Base-by-base conservation (phyloP, 1,284 basidiomycete species). In the Rhodotorula sp. region DNA sequence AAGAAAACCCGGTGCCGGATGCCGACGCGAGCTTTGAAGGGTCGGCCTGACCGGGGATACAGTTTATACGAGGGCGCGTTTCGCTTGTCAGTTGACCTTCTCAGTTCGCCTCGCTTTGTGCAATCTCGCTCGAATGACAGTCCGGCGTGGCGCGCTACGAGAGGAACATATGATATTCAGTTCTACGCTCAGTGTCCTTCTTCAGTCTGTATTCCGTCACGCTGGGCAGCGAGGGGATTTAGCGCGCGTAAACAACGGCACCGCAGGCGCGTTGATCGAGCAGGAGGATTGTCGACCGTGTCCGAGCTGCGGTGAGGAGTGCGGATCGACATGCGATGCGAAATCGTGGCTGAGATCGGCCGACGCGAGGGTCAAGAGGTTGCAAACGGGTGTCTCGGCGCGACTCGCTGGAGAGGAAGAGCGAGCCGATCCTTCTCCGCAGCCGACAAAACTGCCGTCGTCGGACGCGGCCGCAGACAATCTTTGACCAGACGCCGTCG, bases 221-320 rank as follows among this genome's bases (percentile, higher is more conserved):
- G 53, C 48, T 7, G 48, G 2, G 37, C 51, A 29, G 54, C 62
- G 30, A 30, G 64, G 0, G 10, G 65, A 66, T 3, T 29, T 29
- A 2, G 45, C 29, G 6, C 70, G 61, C 26, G 72, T 74, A 26
- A 71, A 74, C 17, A 74, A 48, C 24, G 62, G 65, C 37, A 74
- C 70, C 10, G 69, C 65, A 4, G 59, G 65, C 30, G 67, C 56
- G 10, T 67, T 67, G 44, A 67, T 44, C 14, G 53, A 29, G 26
- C 12, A 54, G 18, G 53, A 66, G 12, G 46, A 56, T 14, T 59
- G 44, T 18, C 55, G 10, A 2, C 26, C 24, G 26, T 67, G 71
- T 8, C 42, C 49, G n/a, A 8, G 14, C 37, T 26, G 22, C 22
- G 15, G 33, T 17, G 44, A 45, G 6, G 6, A 29, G 7, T 44